Conservation (phyloP, 1,139 yeast species). For the Yamadazyma mexicana region DNA sequence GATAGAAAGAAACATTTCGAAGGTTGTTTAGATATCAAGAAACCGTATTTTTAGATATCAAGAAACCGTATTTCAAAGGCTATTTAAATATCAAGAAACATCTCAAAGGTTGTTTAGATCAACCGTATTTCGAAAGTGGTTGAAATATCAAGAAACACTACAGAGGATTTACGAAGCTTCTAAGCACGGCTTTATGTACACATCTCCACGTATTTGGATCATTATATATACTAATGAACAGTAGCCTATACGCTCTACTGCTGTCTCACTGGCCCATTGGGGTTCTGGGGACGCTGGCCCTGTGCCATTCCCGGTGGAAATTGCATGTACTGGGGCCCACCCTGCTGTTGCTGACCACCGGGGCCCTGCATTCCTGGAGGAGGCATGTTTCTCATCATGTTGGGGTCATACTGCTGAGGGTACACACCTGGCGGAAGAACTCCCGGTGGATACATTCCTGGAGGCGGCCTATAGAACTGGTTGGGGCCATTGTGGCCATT, state of each 20-base stretch:
- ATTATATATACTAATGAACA: no score
- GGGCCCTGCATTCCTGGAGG: slow-evolving; percentile 7
- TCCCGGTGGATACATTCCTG: slow-evolving; percentile 25
- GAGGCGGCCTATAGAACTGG: slow-evolving; percentile 4
- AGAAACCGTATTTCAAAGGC: no score
- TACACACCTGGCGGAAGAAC: slow-evolving; percentile 22
- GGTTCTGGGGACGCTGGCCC: not conserved
- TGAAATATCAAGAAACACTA: slow-evolving; percentile 13
- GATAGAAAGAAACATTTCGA: not conserved
- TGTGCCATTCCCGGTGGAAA: not conserved
- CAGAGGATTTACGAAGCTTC: no score
- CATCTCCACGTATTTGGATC: no score
- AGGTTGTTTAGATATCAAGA: no score
- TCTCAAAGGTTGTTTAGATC: not conserved
- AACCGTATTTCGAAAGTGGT: slow-evolving; percentile 50
- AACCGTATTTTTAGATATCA: no score
- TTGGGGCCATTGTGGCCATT: not conserved
- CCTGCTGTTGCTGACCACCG: slow-evolving; percentile 9
- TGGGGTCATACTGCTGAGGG: slow-evolving; percentile 6
- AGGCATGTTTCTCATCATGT: slow-evolving; percentile 8
- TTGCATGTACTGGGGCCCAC: not conserved
- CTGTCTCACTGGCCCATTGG: no score
- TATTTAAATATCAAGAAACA: slow-evolving; percentile 21
- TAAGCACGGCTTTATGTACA: no score
- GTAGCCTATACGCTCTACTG: no score